These are phyloP conservation scores for Rosa hybrid DNA, from an alignment of 331 rosid genomes.

Conservation along the genomic window DNA sequence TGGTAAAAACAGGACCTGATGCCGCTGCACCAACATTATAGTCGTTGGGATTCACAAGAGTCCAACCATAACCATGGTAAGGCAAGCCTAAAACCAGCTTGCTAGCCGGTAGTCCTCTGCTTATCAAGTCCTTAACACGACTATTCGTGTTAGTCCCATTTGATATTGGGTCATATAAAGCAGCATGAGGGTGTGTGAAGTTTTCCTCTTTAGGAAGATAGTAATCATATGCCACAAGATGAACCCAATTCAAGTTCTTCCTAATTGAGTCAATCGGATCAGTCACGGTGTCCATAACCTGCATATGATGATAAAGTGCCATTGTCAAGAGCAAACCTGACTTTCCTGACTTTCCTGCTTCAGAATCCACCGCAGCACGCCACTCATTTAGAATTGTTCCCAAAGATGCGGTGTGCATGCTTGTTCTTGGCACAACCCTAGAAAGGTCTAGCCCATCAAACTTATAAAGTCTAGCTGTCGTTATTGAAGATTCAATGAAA, in stretches of 20 bases:
- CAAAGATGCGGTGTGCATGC: slow-evolving; percentile 18
- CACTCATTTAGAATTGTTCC: slow-evolving; percentile 36
- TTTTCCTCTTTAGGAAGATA: slow-evolving; percentile 39
- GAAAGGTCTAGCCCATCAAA: slow-evolving; percentile 38
- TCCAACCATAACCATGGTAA: slow-evolving; percentile 67
- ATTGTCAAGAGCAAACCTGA: slow-evolving; percentile 29
- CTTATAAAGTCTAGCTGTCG: slow-evolving; percentile 30
- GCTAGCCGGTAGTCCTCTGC: slow-evolving; percentile 39
- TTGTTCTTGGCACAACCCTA: slow-evolving; percentile 26
- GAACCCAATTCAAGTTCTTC: slow-evolving; percentile 56
- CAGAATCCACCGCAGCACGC: slow-evolving; percentile 35
- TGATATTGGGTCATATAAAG: slow-evolving; percentile 45
- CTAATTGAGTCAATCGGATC: slow-evolving; percentile 45
- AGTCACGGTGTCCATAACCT: slow-evolving; percentile 17
- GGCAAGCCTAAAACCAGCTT: slow-evolving; percentile 60
- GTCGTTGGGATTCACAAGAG: slow-evolving; percentile 27
- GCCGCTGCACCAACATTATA: slow-evolving; percentile 25
- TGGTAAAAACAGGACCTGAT: slow-evolving; percentile 24
- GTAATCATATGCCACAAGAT: slow-evolving; percentile 55
- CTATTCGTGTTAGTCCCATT: slow-evolving; percentile 27
- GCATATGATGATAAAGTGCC: slow-evolving; percentile 19
- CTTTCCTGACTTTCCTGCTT: slow-evolving; percentile 19
- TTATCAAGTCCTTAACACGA: slow-evolving; percentile 34
- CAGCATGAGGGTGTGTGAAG: slow-evolving; percentile 46
- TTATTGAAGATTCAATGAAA: slow-evolving; percentile 40